These are phyloP conservation scores for Schizosaccharomyces cryophilus DNA, from an alignment of 805 yeast species.

Conservation along the genomic window DNA sequence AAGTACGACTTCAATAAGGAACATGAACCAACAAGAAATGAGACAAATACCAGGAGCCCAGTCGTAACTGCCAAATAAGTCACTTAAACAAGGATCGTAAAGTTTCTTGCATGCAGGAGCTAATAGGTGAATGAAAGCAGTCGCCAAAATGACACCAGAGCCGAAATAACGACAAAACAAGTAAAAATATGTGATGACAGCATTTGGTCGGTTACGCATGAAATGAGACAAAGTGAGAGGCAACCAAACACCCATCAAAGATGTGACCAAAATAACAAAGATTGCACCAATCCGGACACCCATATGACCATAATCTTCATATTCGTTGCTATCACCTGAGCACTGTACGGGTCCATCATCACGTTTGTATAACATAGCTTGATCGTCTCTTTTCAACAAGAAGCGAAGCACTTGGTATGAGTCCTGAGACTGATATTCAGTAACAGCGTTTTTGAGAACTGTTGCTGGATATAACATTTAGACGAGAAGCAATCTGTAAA, in stretches of 20 bases:
- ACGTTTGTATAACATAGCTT: neutral
- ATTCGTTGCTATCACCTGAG: constrained; percentile 13
- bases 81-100: constrained; percentile 19
- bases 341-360: neutral
- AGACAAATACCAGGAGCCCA: constrained; percentile 32
- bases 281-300: constrained; percentile 31
- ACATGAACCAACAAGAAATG: constrained; percentile 18
- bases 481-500: too few species aligned
- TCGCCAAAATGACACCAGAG: constrained; percentile 53
- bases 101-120: constrained; percentile 8
- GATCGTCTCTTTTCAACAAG: neutral
- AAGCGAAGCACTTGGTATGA: too few species aligned
- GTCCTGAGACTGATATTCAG: too few species aligned
- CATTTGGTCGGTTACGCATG: constrained; percentile 9
- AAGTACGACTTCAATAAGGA: constrained; percentile 23
- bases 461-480: too few species aligned
- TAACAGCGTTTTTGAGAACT: too few species aligned
- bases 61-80: constrained; percentile 26
- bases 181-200: constrained; percentile 6
- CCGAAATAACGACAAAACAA: constrained; percentile 19
- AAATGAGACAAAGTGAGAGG: constrained; percentile 13
- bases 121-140: constrained; percentile 29
- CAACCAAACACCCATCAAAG: constrained; percentile 22
- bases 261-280: constrained; percentile 31
- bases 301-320: constrained; percentile 16